A percentile compares a stretch with the other conserved stretches of the same genome.
Conservation (phyloP, 495 filamentous ascomycete species). For the Penicillium pancosmium region DNA sequence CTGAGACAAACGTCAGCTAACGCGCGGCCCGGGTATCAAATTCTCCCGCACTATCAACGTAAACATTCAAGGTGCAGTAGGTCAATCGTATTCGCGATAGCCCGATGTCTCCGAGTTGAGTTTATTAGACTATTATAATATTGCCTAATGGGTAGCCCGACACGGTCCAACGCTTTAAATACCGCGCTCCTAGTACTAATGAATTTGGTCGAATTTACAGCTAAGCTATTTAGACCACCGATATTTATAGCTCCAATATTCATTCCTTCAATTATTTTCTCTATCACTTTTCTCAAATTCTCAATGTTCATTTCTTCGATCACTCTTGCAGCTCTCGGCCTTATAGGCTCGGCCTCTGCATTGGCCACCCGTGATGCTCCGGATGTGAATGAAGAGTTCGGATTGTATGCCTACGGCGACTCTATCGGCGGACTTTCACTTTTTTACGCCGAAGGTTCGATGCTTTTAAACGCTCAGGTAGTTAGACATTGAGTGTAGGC, state of each 20-base stretch:
- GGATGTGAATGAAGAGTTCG: neutral
- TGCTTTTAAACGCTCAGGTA: neutral
- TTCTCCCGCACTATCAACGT: neutral
- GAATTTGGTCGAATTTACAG: too few species aligned
- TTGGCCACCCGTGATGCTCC: neutral
- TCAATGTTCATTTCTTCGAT: neutral
- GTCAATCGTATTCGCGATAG: neutral
- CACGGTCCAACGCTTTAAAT: too few species aligned
- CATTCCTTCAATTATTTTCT: neutral
- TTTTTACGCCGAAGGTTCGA: neutral
- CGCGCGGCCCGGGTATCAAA: slow-evolving; percentile 7
- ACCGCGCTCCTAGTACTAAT: too few species aligned
- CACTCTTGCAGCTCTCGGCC: neutral
- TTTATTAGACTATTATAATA: neutral
- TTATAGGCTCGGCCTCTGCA: neutral
- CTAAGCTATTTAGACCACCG: too few species aligned
- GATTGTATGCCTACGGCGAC: neutral
- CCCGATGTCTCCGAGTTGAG: neutral
- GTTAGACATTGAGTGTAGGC: neutral
- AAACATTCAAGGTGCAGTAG: neutral
- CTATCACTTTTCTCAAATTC: neutral
- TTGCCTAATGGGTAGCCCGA: neutral
- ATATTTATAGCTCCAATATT: too few species aligned
- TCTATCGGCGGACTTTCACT: neutral
- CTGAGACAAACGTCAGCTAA: slow-evolving; percentile 9